Conservation (phyloP, 495 filamentous ascomycete species). For the Lepidopterella palustris region DNA sequence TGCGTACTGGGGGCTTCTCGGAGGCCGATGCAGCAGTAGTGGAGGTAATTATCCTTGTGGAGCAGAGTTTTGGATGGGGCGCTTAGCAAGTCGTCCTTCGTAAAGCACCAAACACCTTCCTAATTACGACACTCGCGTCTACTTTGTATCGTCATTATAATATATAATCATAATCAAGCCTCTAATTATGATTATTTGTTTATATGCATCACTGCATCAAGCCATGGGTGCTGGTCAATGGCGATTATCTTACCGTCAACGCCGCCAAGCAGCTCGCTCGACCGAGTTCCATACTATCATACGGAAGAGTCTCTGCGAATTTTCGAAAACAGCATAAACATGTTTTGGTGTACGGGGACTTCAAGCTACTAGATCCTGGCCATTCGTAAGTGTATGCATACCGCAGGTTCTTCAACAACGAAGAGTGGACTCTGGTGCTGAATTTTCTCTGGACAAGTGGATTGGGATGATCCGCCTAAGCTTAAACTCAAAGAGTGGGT, state of each 20-base stretch:
- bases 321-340: constrained; percentile 49
- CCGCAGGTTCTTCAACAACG: background rate
- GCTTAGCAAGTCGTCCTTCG: too few relatives aligned
- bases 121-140: too few relatives aligned
- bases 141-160: too few relatives aligned
- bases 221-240: constrained; percentile 58
- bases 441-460: constrained; percentile 29
- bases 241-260: constrained; percentile 43
- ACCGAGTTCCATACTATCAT: constrained; percentile 44
- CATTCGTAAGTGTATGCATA: constrained; percentile 37
- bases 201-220: too few relatives aligned
- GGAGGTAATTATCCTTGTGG: too few relatives aligned
- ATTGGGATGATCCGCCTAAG: constrained; percentile 35
- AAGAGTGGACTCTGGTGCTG: background rate
- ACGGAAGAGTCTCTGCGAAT: constrained; percentile 45
- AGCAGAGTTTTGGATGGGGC: too few relatives aligned
- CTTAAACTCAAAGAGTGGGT: constrained; percentile 38
- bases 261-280: constrained; percentile 45
- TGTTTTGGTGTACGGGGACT: constrained; percentile 57
- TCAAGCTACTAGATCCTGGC: constrained; percentile 42
- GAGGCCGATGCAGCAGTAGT: too few relatives aligned
- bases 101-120: too few relatives aligned
- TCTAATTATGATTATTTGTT: too few relatives aligned
- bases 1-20: too few relatives aligned
- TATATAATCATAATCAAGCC: too few relatives aligned